Base-by-base conservation (phyloP, 352 stramenopile species). In the Pythium pyrilobum region DNA sequence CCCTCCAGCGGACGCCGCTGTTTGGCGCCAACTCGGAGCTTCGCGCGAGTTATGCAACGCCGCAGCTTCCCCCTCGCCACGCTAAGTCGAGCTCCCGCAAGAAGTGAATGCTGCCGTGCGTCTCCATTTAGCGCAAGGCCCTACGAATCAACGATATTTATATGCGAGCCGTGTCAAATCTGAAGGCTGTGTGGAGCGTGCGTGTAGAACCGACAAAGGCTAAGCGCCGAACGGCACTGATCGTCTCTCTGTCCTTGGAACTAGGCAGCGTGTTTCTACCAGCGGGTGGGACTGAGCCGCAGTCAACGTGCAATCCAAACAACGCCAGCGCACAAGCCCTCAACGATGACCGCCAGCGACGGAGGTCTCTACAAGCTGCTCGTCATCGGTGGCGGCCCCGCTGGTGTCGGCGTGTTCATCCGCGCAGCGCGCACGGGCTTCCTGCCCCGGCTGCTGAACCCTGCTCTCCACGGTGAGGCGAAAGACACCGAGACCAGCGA, bases 331-430 rank as follows among this genome's bases (percentile, higher is more conserved):
- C 4, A 37, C 28, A 18, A 2, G 12, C n/a, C 25, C 16, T 10
- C 4, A 24, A 51, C 10, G 24, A 66, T 54, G 43, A 55, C 37
- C 13, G 31, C 47, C 16, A 64, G 15, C 5, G 52, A 70, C 28
- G 56, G 71, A 44, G 64, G 67, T 4, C 48, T 88, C 27, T 91
- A 89, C 63, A 89, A 91, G 52, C 56, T 85, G 29, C 67, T 87
- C 27, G 66, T 95, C 33, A 59, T 92, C 28, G 82, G 81, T 21
- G 82, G 79, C 18, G 81, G 79, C 1, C 78, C 80, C 12, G 70
- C 78, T n/a, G 81, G 81, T 9, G 68, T 90, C n/a, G 81, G 79
- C 4, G 69, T 92, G 11, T 86, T 92, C 51, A 69, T 92, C 39
- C 71, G 82, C 49, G 82, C 85, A 20, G 76, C 79, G 5, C 74